Evolutionary conservation across 176 grass and related monocot genomes (phyloP).

Genomic region (Eragrostis nindensis): DNA sequence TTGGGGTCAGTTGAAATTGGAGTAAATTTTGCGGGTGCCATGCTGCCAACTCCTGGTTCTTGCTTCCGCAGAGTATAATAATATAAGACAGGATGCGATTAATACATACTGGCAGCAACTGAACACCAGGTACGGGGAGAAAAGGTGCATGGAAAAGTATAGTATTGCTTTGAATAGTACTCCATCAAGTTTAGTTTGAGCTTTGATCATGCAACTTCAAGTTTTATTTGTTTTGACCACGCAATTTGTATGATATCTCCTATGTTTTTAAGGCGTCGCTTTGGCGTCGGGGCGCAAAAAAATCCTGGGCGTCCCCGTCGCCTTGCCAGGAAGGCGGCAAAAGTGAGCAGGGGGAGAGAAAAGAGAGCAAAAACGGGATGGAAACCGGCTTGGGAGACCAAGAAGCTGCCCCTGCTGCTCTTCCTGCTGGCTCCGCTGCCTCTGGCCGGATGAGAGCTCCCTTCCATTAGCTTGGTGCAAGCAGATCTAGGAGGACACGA

Average conservation of each 20-base stretch:
- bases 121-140: background rate
- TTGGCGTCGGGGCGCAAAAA: too few relatives aligned
- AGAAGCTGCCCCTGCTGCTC: too few relatives aligned
- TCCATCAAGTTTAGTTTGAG: background rate
- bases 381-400: too few relatives aligned
- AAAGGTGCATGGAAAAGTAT: background rate
- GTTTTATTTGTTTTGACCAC: background rate
- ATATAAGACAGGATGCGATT: background rate
- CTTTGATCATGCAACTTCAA: background rate
- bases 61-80: constrained; percentile 12
- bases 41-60: background rate
- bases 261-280: too few relatives aligned
- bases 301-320: too few relatives aligned
- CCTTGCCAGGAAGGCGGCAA: too few relatives aligned
- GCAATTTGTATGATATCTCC: background rate
- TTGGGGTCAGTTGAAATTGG: background rate
- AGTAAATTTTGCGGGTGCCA: background rate
- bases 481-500: too few relatives aligned
- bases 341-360: too few relatives aligned
- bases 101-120: constrained; percentile 7
- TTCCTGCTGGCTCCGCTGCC: too few relatives aligned
- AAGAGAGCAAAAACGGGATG: too few relatives aligned
- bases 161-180: background rate
- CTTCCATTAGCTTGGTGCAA: too few relatives aligned
- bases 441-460: too few relatives aligned